These are phyloP conservation scores for Psilocybe tampanensis DNA, from an alignment of 768 basidiomycete genomes.

Conservation along the genomic window DNA sequence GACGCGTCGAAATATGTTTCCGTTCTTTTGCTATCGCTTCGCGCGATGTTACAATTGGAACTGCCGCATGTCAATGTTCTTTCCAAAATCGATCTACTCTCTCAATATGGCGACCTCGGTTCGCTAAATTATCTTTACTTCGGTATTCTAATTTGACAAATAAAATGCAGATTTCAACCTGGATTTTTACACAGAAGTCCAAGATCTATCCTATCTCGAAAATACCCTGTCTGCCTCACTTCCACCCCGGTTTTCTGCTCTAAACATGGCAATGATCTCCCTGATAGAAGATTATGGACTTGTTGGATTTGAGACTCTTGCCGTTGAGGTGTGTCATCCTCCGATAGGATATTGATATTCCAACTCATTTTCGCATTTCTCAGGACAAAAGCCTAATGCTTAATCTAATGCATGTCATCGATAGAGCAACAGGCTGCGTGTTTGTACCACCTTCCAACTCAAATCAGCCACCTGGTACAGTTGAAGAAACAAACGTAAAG, in stretches of 20 bases:
- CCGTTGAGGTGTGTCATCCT: slow-evolving; percentile 72
- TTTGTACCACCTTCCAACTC: slow-evolving; percentile 62
- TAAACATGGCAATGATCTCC: slow-evolving; percentile 91
- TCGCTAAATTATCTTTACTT: slow-evolving; percentile 19
- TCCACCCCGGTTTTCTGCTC: slow-evolving; percentile 65
- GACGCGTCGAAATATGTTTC: slow-evolving; percentile 96
- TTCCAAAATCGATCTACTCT: slow-evolving; percentile 92
- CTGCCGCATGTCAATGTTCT: slow-evolving; percentile 98
- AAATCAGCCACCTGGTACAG: slow-evolving; percentile 35
- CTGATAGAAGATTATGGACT: slow-evolving; percentile 92
- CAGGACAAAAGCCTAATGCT: slow-evolving; percentile 97
- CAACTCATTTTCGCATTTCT: background rate
- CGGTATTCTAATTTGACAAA: slow-evolving; percentile 2
- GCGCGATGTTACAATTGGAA: slow-evolving; percentile 98
- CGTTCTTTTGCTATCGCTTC: slow-evolving; percentile 85
- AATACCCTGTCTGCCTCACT: slow-evolving; percentile 64
- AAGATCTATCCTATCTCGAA: slow-evolving; percentile 89
- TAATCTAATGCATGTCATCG: slow-evolving; percentile 79
- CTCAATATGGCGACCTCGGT: slow-evolving; percentile 92
- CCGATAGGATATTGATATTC: background rate
- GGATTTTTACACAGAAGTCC: slow-evolving; percentile 97
- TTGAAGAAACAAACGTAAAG: slow-evolving; percentile 36
- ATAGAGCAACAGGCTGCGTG: slow-evolving; percentile 91
- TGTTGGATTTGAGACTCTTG: slow-evolving; percentile 95
- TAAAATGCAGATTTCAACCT: slow-evolving; percentile 84